Evolutionary conservation across 331 rosid genomes (phyloP).

Genomic region (Malus hybrid): DNA sequence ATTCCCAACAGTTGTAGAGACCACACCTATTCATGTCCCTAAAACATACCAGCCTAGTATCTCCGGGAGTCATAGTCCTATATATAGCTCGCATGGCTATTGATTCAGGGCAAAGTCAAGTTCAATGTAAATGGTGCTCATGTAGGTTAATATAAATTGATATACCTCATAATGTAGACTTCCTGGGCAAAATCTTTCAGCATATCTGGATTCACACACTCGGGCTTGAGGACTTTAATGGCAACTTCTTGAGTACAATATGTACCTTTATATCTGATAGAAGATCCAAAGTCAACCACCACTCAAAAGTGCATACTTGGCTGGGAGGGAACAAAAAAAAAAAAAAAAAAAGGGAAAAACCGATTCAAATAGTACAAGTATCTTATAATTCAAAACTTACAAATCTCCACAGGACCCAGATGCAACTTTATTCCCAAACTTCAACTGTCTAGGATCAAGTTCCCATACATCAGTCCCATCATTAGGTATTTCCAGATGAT

Average conservation of each 20-base stretch:
- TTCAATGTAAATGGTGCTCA: background rate
- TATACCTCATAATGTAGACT: slow-evolving; percentile 93
- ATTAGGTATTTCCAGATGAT: slow-evolving; percentile 62
- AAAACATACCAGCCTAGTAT: background rate
- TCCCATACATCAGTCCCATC: slow-evolving; percentile 99
- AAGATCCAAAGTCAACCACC: slow-evolving; percentile 17
- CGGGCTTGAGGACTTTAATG: slow-evolving; percentile 88
- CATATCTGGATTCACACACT: slow-evolving; percentile 69
- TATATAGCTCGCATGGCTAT: background rate
- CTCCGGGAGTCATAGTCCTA: background rate
- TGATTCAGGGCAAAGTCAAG: background rate
- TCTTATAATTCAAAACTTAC: slow-evolving; percentile 45
- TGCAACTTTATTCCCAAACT: slow-evolving; percentile 74
- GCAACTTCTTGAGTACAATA: slow-evolving; percentile 96
- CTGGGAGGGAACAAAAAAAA: background rate
- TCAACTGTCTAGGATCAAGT: slow-evolving; percentile 72
- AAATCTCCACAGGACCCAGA: slow-evolving; percentile 93
- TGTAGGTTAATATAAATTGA: slow-evolving; percentile 2
- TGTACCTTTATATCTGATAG: slow-evolving; percentile 78
- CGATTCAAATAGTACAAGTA: background rate
- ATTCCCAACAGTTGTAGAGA: background rate
- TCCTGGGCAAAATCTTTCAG: slow-evolving; percentile 90
- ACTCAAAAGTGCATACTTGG: slow-evolving; percentile 5
- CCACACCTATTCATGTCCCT: background rate
- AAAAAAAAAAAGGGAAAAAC: background rate